Evolutionary conservation across 345 rosid species (phyloP).

Genomic region (Gossypium arboreum): DNA sequence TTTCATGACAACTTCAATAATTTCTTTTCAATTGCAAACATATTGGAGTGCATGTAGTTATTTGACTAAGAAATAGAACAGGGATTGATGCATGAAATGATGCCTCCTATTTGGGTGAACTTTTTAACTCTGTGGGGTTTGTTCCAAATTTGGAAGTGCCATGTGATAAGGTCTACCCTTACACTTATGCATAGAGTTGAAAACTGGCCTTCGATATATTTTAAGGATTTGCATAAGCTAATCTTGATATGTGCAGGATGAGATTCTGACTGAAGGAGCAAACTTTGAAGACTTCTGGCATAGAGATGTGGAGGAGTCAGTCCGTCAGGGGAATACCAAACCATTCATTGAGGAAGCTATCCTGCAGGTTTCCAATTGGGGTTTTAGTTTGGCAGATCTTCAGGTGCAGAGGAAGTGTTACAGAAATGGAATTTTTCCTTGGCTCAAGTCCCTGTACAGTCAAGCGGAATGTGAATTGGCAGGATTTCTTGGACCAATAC

Average conservation of each 20-base stretch:
- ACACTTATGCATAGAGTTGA: neutral
- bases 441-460: constrained; percentile 77
- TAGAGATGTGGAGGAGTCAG: constrained; percentile 86
- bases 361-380: constrained; percentile 80
- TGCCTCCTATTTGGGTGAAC: neutral
- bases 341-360: constrained; percentile 78
- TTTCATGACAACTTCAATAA: neutral
- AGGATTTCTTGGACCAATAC: constrained; percentile 75
- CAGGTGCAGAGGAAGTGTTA: constrained; percentile 63
- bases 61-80: constrained; percentile 8
- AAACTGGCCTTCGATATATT: neutral
- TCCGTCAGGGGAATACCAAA: constrained; percentile 69
- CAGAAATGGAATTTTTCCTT: constrained; percentile 56
- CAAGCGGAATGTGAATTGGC: constrained; percentile 66
- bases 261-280: constrained; percentile 43
- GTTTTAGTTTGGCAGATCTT: constrained; percentile 71
- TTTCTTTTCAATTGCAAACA: neutral
- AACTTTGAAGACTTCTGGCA: constrained; percentile 73
- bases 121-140: neutral
- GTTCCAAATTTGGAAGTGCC: neutral
- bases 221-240: constrained; percentile 1
- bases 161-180: neutral
- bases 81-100: neutral
- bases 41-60: neutral
- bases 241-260: constrained; percentile 54